Evolutionary conservation across 106 monocot genomes (phyloP).

Genomic region (Acorus calamus): DNA sequence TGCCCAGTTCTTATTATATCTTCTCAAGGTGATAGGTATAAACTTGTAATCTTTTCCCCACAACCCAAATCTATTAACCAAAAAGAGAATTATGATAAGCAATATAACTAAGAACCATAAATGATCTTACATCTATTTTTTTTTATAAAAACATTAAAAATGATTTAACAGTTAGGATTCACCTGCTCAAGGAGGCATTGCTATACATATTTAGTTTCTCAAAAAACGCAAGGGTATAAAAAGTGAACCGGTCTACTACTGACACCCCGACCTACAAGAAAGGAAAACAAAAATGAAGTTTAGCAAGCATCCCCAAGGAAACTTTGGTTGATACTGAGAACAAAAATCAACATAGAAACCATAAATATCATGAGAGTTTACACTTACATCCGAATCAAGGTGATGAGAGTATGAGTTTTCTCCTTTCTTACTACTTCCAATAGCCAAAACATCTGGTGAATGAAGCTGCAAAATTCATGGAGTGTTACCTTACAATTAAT

Average conservation of each 20-base stretch:
- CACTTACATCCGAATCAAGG: constrained; percentile 90
- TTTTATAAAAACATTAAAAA: too few species aligned
- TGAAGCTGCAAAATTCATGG: constrained; percentile 56
- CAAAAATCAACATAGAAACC: background rate
- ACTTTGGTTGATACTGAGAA: background rate
- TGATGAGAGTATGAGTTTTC: constrained; percentile 99
- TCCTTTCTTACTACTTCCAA: constrained; percentile 96
- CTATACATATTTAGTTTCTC: constrained; percentile 97
- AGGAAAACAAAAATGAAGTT: background rate
- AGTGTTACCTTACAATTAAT: too few species aligned
- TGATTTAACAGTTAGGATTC: background rate
- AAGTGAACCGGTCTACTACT: constrained; percentile 97
- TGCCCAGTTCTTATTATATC: too few species aligned
- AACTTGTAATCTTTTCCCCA: too few species aligned
- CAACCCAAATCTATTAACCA: too few species aligned
- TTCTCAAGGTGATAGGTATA: too few species aligned
- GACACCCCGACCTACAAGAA: constrained; percentile 82
- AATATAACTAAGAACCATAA: too few species aligned
- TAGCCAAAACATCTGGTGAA: constrained; percentile 89
- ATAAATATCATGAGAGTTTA: background rate
- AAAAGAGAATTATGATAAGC: too few species aligned
- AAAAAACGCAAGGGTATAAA: constrained; percentile 90
- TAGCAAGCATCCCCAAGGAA: too few species aligned
- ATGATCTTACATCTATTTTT: too few species aligned
- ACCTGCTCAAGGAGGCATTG: constrained; percentile 92